A percentile compares a stretch with the other conserved stretches of the same genome.
phyloP scores from a whole-genome alignment of 805 yeast genomes.

The Wickerhamomyces hampshirensis region DNA sequence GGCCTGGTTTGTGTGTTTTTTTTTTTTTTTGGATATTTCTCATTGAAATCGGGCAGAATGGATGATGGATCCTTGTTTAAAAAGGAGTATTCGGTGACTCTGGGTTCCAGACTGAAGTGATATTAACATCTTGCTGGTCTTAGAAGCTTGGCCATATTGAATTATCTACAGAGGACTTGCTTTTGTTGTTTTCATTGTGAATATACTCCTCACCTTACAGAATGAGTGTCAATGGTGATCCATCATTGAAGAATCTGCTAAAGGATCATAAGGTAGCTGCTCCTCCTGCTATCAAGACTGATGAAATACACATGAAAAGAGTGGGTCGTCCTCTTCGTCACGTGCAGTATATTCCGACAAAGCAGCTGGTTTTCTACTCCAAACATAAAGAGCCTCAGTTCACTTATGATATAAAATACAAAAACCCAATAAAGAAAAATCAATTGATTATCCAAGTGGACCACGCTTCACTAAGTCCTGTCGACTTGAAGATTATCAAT shows the following conservation, averaged over 20 bases:
- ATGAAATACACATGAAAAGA: conserved; percentile 23
- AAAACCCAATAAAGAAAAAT: conserved; percentile 42
- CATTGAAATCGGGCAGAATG: too few species aligned
- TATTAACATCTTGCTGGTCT: too few species aligned
- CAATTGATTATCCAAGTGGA: conserved; percentile 53
- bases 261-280: conserved; percentile 7
- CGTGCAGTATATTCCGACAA: conserved; percentile 46
- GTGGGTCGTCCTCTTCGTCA: conserved; percentile 47
- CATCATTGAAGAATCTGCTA: conserved; percentile 8
- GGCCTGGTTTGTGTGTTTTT: too few species aligned
- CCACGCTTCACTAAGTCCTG: conserved; percentile 59
- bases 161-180: too few species aligned
- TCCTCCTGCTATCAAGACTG: conserved; percentile 6
- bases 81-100: too few species aligned
- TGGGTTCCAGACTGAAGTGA: too few species aligned
- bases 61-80: too few species aligned
- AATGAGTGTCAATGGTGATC: conserved; percentile 1
- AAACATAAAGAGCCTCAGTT: conserved; percentile 34
- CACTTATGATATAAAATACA: conserved; percentile 49
- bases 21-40: too few species aligned
- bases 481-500: conserved; percentile 57
- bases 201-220: too few species aligned
- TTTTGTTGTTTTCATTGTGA: too few species aligned
- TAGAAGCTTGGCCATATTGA: too few species aligned
- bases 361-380: conserved; percentile 37